phyloP scores from a whole-genome alignment of 495 filamentous ascomycete genomes.

The Aspergillus bridgeri region DNA sequence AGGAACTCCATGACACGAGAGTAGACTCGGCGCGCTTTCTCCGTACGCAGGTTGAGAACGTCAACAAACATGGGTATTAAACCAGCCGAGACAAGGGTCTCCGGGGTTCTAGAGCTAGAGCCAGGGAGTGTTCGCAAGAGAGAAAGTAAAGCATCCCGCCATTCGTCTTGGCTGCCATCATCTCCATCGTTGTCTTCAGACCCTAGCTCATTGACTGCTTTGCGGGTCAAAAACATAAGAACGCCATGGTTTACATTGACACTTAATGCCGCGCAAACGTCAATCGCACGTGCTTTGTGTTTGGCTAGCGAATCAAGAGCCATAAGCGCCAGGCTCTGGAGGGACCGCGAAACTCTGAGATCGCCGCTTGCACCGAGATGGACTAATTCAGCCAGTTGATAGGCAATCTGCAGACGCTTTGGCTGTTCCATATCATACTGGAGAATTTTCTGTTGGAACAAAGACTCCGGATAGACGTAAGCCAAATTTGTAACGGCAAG shows the following conservation, averaged over 20 bases:
- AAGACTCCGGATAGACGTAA: slow-evolving; percentile 75
- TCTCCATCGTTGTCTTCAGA: slow-evolving; percentile 54
- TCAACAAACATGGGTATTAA: slow-evolving; percentile 87
- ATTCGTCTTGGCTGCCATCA: slow-evolving; percentile 67
- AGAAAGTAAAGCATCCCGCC: slow-evolving; percentile 83
- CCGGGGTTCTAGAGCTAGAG: slow-evolving; percentile 65
- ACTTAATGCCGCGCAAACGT: slow-evolving; percentile 82
- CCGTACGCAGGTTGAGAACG: slow-evolving; percentile 77
- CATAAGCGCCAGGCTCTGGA: slow-evolving; percentile 80
- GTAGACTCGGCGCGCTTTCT: slow-evolving; percentile 75
- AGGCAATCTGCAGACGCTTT: slow-evolving; percentile 80
- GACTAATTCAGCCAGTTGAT: slow-evolving; percentile 87
- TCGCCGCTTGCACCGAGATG: slow-evolving; percentile 68
- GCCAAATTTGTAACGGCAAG: slow-evolving; percentile 89
- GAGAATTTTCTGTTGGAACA: slow-evolving; percentile 79
- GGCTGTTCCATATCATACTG: slow-evolving; percentile 89
- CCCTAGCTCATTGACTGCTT: slow-evolving; percentile 77
- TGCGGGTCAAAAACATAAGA: slow-evolving; percentile 88
- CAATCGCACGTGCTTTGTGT: slow-evolving; percentile 69
- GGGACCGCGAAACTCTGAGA: slow-evolving; percentile 59
- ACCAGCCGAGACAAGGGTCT: slow-evolving; percentile 78
- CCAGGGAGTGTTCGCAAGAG: slow-evolving; percentile 70
- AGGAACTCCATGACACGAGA: slow-evolving; percentile 79
- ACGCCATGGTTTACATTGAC: slow-evolving; percentile 95
- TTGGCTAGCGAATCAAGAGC: slow-evolving; percentile 78